phyloP scores from a whole-genome alignment of 441 rosid species.

The Croton setiger region DNA sequence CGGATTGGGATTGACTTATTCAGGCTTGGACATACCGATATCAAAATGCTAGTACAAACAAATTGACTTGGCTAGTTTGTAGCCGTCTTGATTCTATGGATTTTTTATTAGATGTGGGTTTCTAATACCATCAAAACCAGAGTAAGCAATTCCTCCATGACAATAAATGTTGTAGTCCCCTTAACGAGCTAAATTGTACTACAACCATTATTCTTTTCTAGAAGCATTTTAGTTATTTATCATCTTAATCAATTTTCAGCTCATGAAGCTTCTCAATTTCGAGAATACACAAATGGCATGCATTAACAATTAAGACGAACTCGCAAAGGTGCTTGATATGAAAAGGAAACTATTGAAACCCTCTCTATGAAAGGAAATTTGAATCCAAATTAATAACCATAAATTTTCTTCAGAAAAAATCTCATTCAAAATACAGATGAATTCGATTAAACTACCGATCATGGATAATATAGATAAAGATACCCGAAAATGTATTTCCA shows the following conservation, averaged over 20 bases:
- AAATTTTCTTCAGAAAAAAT: background rate
- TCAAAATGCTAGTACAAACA: too few relatives aligned
- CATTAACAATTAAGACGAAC: too few relatives aligned
- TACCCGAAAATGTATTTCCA: background rate
- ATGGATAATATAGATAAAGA: background rate
- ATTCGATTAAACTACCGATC: background rate
- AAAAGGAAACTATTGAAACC: background rate
- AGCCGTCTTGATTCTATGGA: too few relatives aligned
- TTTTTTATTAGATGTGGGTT: too few relatives aligned
- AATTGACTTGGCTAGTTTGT: too few relatives aligned
- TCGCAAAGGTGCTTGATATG: background rate
- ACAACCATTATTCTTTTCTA: background rate
- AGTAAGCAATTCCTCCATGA: background rate
- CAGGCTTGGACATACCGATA: too few relatives aligned
- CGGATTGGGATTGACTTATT: too few relatives aligned
- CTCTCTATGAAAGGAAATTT: background rate
- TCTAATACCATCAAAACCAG: too few relatives aligned
- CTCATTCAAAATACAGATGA: background rate
- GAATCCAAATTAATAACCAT: background rate
- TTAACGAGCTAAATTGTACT: background rate
- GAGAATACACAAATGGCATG: background rate
- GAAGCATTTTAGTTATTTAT: background rate
- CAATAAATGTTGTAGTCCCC: background rate
- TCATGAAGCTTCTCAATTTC: conserved; percentile 5
- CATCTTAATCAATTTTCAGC: background rate